These are phyloP conservation scores for Uronychia setigera DNA, from an alignment of 73 alveolate genomes.

Conservation along the genomic window DNA sequence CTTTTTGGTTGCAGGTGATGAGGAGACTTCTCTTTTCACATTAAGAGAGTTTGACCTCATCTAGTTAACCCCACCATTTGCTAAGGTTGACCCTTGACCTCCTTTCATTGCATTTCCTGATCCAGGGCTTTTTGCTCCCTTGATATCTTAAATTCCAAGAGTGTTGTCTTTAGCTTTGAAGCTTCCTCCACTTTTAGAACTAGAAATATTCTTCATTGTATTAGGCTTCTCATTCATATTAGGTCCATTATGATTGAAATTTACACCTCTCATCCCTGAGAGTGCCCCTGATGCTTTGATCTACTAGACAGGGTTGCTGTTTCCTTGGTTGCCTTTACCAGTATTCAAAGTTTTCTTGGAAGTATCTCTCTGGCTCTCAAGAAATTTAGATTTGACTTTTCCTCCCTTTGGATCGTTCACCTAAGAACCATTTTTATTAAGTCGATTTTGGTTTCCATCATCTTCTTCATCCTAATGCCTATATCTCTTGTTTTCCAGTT, in stretches of 20 bases:
- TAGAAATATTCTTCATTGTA: too few relatives aligned
- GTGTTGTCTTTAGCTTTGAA: background rate
- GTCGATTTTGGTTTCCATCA: background rate
- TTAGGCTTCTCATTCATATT: too few relatives aligned
- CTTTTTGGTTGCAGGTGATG: background rate
- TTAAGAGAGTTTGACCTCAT: background rate
- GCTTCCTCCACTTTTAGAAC: background rate
- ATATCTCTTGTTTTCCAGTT: background rate
- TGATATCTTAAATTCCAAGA: too few relatives aligned
- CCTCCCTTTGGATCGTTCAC: background rate
- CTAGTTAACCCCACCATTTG: background rate
- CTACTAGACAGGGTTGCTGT: too few relatives aligned
- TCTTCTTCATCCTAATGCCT: background rate
- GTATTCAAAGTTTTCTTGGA: background rate
- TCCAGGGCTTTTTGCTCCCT: too few relatives aligned
- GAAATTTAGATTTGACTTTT: background rate
- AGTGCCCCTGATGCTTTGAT: too few relatives aligned
- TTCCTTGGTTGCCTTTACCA: too few relatives aligned
- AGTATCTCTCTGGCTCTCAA: background rate
- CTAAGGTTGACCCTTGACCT: too few relatives aligned
- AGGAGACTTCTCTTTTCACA: background rate
- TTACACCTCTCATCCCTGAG: too few relatives aligned
- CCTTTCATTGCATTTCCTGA: too few relatives aligned
- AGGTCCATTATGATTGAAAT: too few relatives aligned
- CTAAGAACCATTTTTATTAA: background rate